Evolutionary conservation across 768 basidiomycete genomes (phyloP).

Genomic region (Suillus spraguei): DNA sequence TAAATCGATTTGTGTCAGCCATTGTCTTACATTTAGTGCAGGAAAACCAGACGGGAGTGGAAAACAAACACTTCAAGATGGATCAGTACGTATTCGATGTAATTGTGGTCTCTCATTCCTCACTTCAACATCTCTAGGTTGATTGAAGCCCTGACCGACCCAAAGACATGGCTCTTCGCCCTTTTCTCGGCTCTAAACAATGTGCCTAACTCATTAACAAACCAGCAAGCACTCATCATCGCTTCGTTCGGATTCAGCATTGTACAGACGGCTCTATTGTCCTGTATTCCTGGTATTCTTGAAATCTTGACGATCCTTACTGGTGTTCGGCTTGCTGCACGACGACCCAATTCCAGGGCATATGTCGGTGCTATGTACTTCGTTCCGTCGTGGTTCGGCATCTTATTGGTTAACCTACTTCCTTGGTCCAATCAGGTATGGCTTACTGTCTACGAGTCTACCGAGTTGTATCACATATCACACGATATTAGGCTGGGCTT

Average conservation of each 20-base stretch:
- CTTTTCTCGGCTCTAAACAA: constrained; percentile 59
- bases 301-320: constrained; percentile 68
- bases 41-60: constrained; percentile 72
- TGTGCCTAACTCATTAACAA: constrained; percentile 60
- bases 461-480: not conserved
- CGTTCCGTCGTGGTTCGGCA: constrained; percentile 62
- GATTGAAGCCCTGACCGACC: constrained; percentile 60
- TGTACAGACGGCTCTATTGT: constrained; percentile 65
- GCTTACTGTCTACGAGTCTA: constrained; percentile 35
- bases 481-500: not conserved
- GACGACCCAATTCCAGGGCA: constrained; percentile 53
- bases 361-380: constrained; percentile 57
- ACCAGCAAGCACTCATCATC: constrained; percentile 63
- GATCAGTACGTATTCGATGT: constrained; percentile 54
- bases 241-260: constrained; percentile 58
- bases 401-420: constrained; percentile 56
- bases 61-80: constrained; percentile 74
- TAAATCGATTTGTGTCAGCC: not conserved
- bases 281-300: constrained; percentile 59
- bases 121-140: constrained; percentile 40
- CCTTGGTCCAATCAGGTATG: constrained; percentile 63
- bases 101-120: not conserved
- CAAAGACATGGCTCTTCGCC: constrained; percentile 71
- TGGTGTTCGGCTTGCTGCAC: constrained; percentile 54
- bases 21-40: constrained; percentile 18